Evolutionary conservation across 2,329 filamentous ascomycete genomes (phyloP).

Genomic region (Clarireedia monteithiana): DNA sequence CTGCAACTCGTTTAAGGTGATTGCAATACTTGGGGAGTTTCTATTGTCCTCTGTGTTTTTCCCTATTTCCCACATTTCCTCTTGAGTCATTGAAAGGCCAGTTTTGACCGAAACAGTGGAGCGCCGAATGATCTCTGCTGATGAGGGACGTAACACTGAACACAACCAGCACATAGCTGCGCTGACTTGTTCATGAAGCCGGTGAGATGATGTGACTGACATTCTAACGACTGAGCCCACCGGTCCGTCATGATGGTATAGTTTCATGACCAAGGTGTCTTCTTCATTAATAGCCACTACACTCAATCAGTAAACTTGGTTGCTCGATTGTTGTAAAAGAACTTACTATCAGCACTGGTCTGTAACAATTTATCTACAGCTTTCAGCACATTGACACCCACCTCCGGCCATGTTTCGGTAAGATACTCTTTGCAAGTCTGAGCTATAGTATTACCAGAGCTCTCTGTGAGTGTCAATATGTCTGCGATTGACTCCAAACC

Average conservation of each 20-base stretch:
- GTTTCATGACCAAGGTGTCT: no score
- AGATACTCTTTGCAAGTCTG: slow-evolving; percentile 5
- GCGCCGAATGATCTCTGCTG: not conserved
- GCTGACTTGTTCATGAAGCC: not conserved
- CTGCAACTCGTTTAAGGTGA: not conserved
- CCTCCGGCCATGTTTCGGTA: not conserved
- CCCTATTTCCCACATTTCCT: no score
- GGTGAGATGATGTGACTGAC: not conserved
- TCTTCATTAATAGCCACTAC: no score
- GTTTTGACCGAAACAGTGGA: not conserved
- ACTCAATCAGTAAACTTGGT: no score
- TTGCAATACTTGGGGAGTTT: no score
- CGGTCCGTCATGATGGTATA: no score
- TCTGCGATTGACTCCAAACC: not conserved
- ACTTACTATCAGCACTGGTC: not conserved
- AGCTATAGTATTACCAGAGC: not conserved
- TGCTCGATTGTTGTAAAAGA: not conserved
- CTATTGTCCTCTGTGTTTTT: no score
- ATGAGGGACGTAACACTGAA: not conserved
- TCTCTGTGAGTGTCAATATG: not conserved
- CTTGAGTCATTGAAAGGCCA: no score
- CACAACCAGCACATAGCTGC: not conserved
- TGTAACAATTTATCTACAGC: not conserved
- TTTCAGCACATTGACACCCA: not conserved
- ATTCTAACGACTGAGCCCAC: not conserved